Evolutionary conservation across 495 filamentous ascomycete species (phyloP), one percentile per base, ranked within the genome.

Genomic region (Xylaria castorea): DNA sequence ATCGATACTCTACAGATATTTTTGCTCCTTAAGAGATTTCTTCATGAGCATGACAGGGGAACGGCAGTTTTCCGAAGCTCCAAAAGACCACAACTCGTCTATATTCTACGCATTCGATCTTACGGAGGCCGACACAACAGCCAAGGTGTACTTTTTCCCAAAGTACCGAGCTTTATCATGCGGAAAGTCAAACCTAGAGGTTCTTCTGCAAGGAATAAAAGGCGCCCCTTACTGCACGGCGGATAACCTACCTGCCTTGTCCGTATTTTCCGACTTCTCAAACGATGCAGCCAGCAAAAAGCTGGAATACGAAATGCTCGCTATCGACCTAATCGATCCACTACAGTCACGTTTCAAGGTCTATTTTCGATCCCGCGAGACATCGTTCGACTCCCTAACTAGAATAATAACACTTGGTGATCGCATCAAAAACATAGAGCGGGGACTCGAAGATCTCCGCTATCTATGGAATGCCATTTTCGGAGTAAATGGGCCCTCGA

Each of bases 331-430:
- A 62, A 68, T 81, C 2, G 75, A 78, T 34, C 75, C 73, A 3
- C 16, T 18, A 5, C 55, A 78, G 12, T 77, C 81, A 1, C 80
- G 82, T 3, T 65, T 83, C 51, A 84, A 83, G 67, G 78, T 81
- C 22, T 84, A 84, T 68, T 73, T 84, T 42, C 70, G 77, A 32
- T 74, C 61, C 40, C 76, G 72, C 6, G 30, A 66, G 82, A 81
- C 0, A 65, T 53, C 14, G 12, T 83, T 80, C 69, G 68, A 66
- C 38, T 79, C 74, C 22, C 76, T 83, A 7, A 25, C 51, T 9
- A 74, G 80, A 11, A 75, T 78, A 22, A 75, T 83, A 76, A 76
- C 78, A 0, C 62, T 84, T 1, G 78, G 78, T 4, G 68, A 71
- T 20, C 66, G 81, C 9, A 25, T 71, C 11, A 22, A 53, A 5